Conservation (phyloP, 1,139 yeast genomes). For the Candida pseudoviswanathii region DNA sequence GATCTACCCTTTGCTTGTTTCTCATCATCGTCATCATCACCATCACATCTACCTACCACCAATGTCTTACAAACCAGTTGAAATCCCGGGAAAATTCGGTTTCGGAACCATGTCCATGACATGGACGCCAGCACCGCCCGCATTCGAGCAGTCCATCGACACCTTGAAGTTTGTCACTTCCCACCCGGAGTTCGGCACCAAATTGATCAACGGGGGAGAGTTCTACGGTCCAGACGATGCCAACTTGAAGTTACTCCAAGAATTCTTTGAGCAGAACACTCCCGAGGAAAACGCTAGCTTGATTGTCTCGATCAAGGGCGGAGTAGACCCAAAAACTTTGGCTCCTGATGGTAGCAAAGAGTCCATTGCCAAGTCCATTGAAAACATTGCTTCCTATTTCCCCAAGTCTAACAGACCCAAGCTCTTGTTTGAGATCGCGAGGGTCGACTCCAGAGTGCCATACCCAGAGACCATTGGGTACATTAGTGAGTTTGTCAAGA, state of each 20-base stretch:
- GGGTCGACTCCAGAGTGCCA: slow-evolving; percentile 58
- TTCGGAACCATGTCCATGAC: slow-evolving; percentile 70
- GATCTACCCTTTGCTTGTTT: neutral
- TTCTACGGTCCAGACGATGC: slow-evolving; percentile 65
- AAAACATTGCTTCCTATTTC: slow-evolving; percentile 46
- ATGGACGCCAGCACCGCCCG: slow-evolving; percentile 48
- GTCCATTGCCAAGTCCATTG: slow-evolving; percentile 51
- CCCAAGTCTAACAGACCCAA: slow-evolving; percentile 43
- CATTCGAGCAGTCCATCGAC: slow-evolving; percentile 49
- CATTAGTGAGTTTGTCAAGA: slow-evolving; percentile 52
- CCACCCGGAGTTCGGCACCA: slow-evolving; percentile 45
- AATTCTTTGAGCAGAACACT: slow-evolving; percentile 53
- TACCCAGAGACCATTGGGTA: slow-evolving; percentile 52
- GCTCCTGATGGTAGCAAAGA: slow-evolving; percentile 54
- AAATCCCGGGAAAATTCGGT: slow-evolving; percentile 42
- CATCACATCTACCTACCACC: neutral
- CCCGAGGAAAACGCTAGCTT: slow-evolving; percentile 55
- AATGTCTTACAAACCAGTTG: slow-evolving; percentile 18
- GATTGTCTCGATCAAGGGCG: slow-evolving; percentile 71
- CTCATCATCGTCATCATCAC: neutral
- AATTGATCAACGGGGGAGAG: slow-evolving; percentile 73
- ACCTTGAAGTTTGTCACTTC: slow-evolving; percentile 48
- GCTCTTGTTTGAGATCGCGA: slow-evolving; percentile 68
- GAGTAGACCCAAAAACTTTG: slow-evolving; percentile 33
- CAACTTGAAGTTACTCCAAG: slow-evolving; percentile 48